phyloP scores from a whole-genome alignment of 2,329 filamentous ascomycete species.

The Penicillium sp. region DNA sequence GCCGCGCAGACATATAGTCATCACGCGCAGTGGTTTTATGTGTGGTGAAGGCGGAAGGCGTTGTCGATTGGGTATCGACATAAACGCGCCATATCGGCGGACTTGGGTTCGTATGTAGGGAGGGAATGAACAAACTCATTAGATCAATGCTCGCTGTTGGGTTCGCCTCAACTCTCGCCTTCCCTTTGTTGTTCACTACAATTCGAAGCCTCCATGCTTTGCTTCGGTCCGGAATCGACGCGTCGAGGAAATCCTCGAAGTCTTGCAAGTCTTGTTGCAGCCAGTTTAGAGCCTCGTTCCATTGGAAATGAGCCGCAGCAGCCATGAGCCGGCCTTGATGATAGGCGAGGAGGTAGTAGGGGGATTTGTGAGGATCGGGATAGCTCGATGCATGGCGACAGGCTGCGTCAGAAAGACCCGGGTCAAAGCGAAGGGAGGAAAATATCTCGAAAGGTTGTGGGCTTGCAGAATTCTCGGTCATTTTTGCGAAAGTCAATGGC shows the following conservation, averaged over 20 bases:
- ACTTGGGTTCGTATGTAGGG: slow-evolving; percentile 8
- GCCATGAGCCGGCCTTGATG: slow-evolving; percentile 76
- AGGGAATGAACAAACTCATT: slow-evolving; percentile 28
- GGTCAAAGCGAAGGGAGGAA: slow-evolving; percentile 71
- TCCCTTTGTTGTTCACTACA: slow-evolving; percentile 31
- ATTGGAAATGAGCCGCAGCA: slow-evolving; percentile 52
- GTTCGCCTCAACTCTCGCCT: slow-evolving; percentile 33
- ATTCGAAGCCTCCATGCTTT: slow-evolving; percentile 42
- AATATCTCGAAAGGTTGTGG: slow-evolving; percentile 57
- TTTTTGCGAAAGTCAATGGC: slow-evolving; percentile 5
- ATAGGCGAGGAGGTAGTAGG: slow-evolving; percentile 75
- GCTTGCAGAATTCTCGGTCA: slow-evolving; percentile 11
- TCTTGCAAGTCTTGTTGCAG: slow-evolving; percentile 31
- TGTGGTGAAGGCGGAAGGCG: slow-evolving; percentile 65
- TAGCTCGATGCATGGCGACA: slow-evolving; percentile 33
- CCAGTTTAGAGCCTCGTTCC: slow-evolving; percentile 35
- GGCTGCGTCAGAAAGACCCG: slow-evolving; percentile 46
- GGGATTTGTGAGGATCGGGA: slow-evolving; percentile 48
- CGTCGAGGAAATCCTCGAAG: slow-evolving; percentile 30
- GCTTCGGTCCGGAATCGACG: slow-evolving; percentile 31
- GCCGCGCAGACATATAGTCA: slow-evolving; percentile 69
- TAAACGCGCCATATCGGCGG: slow-evolving; percentile 47
- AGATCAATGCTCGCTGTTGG: slow-evolving; percentile 28
- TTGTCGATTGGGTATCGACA: slow-evolving; percentile 53
- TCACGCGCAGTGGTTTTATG: slow-evolving; percentile 79